Conservation (phyloP, 441 rosid genomes). For the Corymbia citriodora region DNA sequence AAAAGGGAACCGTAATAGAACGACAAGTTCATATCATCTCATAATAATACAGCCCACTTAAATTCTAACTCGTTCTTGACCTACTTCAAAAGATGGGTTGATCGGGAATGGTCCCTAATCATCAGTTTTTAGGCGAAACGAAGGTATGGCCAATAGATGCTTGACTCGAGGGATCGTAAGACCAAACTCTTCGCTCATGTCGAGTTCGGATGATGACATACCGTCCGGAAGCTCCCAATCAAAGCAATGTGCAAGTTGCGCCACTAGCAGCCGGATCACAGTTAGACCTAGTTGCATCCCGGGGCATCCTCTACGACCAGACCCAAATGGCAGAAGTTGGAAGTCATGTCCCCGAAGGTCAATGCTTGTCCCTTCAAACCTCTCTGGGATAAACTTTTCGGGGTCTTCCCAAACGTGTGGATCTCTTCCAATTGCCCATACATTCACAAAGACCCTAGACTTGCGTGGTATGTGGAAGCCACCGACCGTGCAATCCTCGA, state of each 20-base stretch:
- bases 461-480: slow-evolving; percentile 26
- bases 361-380: slow-evolving; percentile 18
- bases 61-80: background rate
- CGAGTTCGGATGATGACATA: slow-evolving; percentile 26
- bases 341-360: slow-evolving; percentile 47
- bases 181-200: slow-evolving; percentile 46
- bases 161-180: slow-evolving; percentile 36
- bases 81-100: background rate
- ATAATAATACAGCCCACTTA: background rate
- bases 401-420: slow-evolving; percentile 23
- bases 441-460: slow-evolving; percentile 17
- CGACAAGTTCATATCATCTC: background rate
- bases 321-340: slow-evolving; percentile 46
- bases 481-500: slow-evolving; percentile 18
- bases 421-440: slow-evolving; percentile 31
- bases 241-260: slow-evolving; percentile 61
- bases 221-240: slow-evolving; percentile 45
- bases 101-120: background rate
- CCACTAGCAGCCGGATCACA: slow-evolving; percentile 25
- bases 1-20: background rate
- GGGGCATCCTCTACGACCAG: slow-evolving; percentile 59
- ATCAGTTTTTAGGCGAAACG: background rate
- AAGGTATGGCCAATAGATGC: slow-evolving; percentile 35
- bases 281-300: slow-evolving; percentile 48
- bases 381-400: slow-evolving; percentile 25